Base-by-base conservation (phyloP, 2,329 filamentous ascomycete genomes). In the Aspergillus unguis region DNA sequence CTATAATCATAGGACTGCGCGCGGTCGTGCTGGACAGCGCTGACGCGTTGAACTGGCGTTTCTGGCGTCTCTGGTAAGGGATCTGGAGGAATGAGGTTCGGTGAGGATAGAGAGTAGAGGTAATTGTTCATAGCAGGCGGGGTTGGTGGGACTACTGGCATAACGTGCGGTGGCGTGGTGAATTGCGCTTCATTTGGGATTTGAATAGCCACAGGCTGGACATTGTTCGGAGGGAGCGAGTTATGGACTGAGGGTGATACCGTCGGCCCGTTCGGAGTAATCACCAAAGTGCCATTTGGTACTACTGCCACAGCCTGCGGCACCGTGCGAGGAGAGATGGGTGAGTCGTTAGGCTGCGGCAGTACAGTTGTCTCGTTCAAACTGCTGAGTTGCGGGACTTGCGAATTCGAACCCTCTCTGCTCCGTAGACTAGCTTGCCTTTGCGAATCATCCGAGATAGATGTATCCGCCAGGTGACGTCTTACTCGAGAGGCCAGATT, bases 21-120 rank as follows among this genome's bases (percentile, higher is more conserved):
- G 27, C 57, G 59, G 40, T 59, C 55, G 28, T 50, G 40, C 6
- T 50, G 36, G 8, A 56, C 46, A 8, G 57, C 43, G 17, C n/a
- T 26, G 10, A 29, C 5, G 26, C 26, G n/a, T 17, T 33, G 42
- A 4, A 44, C 27, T 53, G 55, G 37, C 38, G 56, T 52, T 38
- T 54, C 48, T 36, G 62, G 62, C 44, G 48, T 37, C n/a, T 54
- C 31, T 35, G 38, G 53, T 5, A 63, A 54, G 10, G 59, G 53
- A 5, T 65, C 59, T 28, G 58, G 57, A 26, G 53, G 49, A n/a
- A 60, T 46, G 31, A 70, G 65, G 23, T 70, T 66, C 26, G 67
- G 67, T 5, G 67, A 69, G 23, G 67, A 70, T 25, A 68, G 50
- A 25, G 67, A 68, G 50, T 64, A 70, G 8, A 64, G 62, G 27